Evolutionary conservation across 2,329 filamentous ascomycete genomes (phyloP).

Genomic region (Calonectria crousiana): DNA sequence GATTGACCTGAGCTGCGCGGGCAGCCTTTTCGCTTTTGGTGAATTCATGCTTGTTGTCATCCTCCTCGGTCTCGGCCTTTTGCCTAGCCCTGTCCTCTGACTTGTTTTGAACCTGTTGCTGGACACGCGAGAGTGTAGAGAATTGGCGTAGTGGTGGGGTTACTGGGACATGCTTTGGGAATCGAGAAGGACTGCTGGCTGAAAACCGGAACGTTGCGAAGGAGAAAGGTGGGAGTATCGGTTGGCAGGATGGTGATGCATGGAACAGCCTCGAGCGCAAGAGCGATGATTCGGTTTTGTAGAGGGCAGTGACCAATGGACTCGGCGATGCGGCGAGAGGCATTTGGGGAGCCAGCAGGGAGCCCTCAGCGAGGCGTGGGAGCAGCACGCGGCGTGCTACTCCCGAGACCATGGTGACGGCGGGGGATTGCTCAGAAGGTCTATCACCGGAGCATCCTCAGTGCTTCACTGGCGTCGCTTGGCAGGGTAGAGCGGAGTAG

Average conservation of each 20-base stretch:
- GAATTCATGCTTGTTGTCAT: slow-evolving; percentile 58
- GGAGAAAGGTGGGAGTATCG: slow-evolving; percentile 43
- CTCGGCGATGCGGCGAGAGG: slow-evolving; percentile 37
- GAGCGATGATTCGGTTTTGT: slow-evolving; percentile 30
- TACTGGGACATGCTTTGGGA: slow-evolving; percentile 25
- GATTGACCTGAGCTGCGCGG: slow-evolving; percentile 88
- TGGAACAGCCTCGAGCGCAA: slow-evolving; percentile 35
- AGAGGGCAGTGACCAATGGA: slow-evolving; percentile 35
- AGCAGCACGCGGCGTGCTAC: slow-evolving; percentile 63
- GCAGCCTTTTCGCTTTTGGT: slow-evolving; percentile 85
- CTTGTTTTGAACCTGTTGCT: slow-evolving; percentile 43
- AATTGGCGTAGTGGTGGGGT: slow-evolving; percentile 45
- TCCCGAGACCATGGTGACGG: slow-evolving; percentile 61
- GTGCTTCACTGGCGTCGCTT: slow-evolving; percentile 32
- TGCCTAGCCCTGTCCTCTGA: slow-evolving; percentile 52
- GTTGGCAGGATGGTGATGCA: slow-evolving; percentile 31
- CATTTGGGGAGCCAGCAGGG: slow-evolving; percentile 38
- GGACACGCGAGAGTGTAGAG: slow-evolving; percentile 41
- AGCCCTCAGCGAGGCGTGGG: slow-evolving; percentile 57
- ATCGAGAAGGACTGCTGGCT: slow-evolving; percentile 19
- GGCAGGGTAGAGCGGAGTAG: slow-evolving; percentile 19
- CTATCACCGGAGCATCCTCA: slow-evolving; percentile 48
- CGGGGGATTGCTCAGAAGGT: slow-evolving; percentile 40
- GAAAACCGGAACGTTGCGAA: slow-evolving; percentile 39
- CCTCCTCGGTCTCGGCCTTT: slow-evolving; percentile 43